Evolutionary conservation across 805 yeast species (phyloP).

Genomic region (Kuraishia floccosa): DNA sequence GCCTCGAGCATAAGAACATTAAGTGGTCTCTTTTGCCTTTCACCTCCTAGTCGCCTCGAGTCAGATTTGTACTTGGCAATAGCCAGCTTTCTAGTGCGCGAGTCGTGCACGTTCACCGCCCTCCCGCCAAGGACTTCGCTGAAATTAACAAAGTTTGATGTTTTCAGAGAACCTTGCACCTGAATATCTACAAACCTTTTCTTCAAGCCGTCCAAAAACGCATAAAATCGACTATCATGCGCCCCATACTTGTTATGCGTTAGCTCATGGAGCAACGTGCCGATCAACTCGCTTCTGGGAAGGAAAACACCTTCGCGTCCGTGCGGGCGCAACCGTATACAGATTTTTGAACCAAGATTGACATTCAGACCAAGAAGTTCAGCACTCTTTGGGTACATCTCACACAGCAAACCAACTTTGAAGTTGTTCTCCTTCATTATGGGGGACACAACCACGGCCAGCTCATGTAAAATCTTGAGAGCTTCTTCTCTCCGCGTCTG

Average conservation of each 20-base stretch:
- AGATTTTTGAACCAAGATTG: slow-evolving; percentile 62
- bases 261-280: slow-evolving; percentile 82
- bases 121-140: slow-evolving; percentile 33
- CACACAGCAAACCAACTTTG: slow-evolving; percentile 59
- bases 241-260: slow-evolving; percentile 75
- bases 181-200: slow-evolving; percentile 34
- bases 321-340: slow-evolving; percentile 57
- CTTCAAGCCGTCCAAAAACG: slow-evolving; percentile 48
- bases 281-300: slow-evolving; percentile 56
- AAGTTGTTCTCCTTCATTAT: slow-evolving; percentile 59
- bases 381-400: slow-evolving; percentile 67
- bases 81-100: slow-evolving; percentile 28
- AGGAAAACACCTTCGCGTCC: slow-evolving; percentile 40
- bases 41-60: slow-evolving; percentile 15
- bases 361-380: slow-evolving; percentile 73
- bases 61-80: slow-evolving; percentile 29
- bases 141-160: slow-evolving; percentile 37
- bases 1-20: slow-evolving; percentile 45
- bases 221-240: slow-evolving; percentile 66
- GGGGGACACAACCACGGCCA: slow-evolving; percentile 67
- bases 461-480: slow-evolving; percentile 47
- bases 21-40: slow-evolving; percentile 10
- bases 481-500: slow-evolving; percentile 36
- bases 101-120: slow-evolving; percentile 16
- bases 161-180: slow-evolving; percentile 26